phyloP scores from a whole-genome alignment of 2,329 filamentous ascomycete genomes.

The Dactylellina parvicollis region DNA sequence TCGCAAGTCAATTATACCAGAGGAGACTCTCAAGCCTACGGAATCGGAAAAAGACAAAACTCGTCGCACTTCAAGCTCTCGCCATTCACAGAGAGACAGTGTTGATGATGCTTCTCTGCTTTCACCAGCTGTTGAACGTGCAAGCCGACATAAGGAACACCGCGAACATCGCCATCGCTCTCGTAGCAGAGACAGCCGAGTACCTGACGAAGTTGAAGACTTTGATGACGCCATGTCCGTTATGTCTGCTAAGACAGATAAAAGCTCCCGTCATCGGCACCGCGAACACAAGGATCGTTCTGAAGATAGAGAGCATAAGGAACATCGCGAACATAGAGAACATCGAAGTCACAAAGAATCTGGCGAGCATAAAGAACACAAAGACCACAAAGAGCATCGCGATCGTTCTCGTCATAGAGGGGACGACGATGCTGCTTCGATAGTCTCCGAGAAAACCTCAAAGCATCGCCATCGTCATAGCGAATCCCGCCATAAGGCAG shows the following conservation, averaged over 20 bases:
- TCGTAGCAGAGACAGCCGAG: conserved; percentile 37
- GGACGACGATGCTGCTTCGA: conserved; percentile 36
- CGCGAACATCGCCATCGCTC: conserved; percentile 47
- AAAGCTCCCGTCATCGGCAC: conserved; percentile 41
- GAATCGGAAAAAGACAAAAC: conserved; percentile 24
- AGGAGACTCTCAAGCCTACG: conserved; percentile 14
- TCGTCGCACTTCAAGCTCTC: conserved; percentile 34
- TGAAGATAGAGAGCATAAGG: conserved; percentile 29
- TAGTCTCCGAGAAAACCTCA: conserved; percentile 41
- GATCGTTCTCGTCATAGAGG: conserved; percentile 5
- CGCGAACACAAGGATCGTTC: conserved; percentile 38
- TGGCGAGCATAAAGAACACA: not conserved
- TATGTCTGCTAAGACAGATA: conserved; percentile 36
- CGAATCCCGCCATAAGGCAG: conserved; percentile 10
- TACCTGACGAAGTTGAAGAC: conserved; percentile 31
- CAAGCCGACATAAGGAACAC: conserved; percentile 37
- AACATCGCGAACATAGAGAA: conserved; percentile 13
- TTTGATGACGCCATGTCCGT: conserved; percentile 47
- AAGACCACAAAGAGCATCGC: not conserved
- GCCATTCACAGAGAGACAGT: conserved; percentile 39
- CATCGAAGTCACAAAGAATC: conserved; percentile 17
- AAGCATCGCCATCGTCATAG: conserved; percentile 39
- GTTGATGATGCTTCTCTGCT: conserved; percentile 21
- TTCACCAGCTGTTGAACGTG: conserved; percentile 34
- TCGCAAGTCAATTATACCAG: conserved; percentile 42